phyloP scores from a whole-genome alignment of 106 monocot genomes.

The Narthecium ossifragum region DNA sequence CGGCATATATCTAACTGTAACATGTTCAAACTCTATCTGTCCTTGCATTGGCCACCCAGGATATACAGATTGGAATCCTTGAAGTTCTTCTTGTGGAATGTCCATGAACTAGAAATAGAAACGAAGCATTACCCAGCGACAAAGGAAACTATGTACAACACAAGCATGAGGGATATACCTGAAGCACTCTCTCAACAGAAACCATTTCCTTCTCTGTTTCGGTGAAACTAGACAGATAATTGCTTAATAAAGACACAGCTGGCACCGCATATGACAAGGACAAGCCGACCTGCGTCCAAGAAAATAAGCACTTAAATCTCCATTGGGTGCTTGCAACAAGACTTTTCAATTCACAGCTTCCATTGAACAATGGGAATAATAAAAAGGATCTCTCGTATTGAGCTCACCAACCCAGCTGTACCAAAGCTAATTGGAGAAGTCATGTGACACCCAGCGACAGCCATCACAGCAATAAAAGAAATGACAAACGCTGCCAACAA shows the following conservation, averaged over 20 bases:
- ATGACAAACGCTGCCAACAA: constrained; percentile 82
- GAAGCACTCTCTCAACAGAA: constrained; percentile 85
- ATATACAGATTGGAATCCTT: constrained; percentile 35
- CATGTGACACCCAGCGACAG: constrained; percentile 43
- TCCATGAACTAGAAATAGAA: constrained; percentile 65
- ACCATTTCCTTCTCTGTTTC: constrained; percentile 99
- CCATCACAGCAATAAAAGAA: constrained; percentile 70
- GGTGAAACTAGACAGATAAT: constrained; percentile 83
- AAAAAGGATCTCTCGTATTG: neutral
- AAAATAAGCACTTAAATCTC: neutral
- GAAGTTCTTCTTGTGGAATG: constrained; percentile 79
- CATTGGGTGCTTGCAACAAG: neutral
- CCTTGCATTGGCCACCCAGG: constrained; percentile 77
- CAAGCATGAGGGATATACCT: constrained; percentile 34
- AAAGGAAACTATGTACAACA: neutral
- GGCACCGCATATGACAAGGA: constrained; percentile 91
- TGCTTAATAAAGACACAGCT: constrained; percentile 73
- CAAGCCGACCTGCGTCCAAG: constrained; percentile 57
- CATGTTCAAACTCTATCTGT: constrained; percentile 75
- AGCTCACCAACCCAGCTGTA: constrained; percentile 84
- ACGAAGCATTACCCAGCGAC: neutral
- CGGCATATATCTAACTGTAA: constrained; percentile 66
- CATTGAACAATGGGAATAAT: neutral
- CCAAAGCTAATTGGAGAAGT: constrained; percentile 67
- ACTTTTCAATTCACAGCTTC: too few species aligned